phyloP scores from a whole-genome alignment of 2,329 filamentous ascomycete genomes.

The Claviceps maximensis region DNA sequence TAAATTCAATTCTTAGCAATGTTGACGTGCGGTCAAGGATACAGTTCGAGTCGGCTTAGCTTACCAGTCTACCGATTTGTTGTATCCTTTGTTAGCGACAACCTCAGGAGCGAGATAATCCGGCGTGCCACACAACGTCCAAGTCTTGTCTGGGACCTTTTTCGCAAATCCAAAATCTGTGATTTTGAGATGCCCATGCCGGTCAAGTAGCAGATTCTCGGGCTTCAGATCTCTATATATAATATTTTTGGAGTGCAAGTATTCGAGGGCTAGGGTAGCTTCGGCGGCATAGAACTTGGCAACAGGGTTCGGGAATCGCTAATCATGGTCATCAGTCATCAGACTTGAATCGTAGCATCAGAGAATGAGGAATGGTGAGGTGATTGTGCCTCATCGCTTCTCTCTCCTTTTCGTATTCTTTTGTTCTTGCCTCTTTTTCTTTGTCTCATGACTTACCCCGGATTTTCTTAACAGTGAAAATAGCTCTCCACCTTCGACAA shows the following conservation, averaged over 20 bases:
- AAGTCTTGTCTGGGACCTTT: conserved; percentile 95
- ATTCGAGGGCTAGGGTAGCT: conserved; percentile 89
- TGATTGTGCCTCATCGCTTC: not conserved
- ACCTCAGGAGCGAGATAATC: conserved; percentile 97
- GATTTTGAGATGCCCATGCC: conserved; percentile 90
- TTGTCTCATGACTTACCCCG: conserved; percentile 41
- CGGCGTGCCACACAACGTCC: conserved; percentile 94
- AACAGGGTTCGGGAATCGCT: conserved; percentile 97
- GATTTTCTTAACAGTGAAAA: conserved; percentile 94
- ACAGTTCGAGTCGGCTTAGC: conserved; percentile 19
- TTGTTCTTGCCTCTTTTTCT: not conserved
- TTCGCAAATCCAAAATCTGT: conserved; percentile 99
- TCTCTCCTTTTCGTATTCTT: not conserved
- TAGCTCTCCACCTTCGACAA: conserved; percentile 94
- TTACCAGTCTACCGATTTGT: conserved; percentile 98
- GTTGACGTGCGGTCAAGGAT: not conserved
- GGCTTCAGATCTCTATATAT: conserved; percentile 97
- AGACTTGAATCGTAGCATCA: not conserved
- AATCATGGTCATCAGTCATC: not conserved
- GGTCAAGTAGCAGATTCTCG: conserved; percentile 81
- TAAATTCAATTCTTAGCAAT: not conserved
- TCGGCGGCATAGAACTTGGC: conserved; percentile 99
- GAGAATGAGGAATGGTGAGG: not conserved
- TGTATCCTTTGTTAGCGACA: conserved; percentile 98
- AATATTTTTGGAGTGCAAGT: conserved; percentile 86